phyloP scores from a whole-genome alignment of 202 grass and related monocot species.

The Carex arenaria region DNA sequence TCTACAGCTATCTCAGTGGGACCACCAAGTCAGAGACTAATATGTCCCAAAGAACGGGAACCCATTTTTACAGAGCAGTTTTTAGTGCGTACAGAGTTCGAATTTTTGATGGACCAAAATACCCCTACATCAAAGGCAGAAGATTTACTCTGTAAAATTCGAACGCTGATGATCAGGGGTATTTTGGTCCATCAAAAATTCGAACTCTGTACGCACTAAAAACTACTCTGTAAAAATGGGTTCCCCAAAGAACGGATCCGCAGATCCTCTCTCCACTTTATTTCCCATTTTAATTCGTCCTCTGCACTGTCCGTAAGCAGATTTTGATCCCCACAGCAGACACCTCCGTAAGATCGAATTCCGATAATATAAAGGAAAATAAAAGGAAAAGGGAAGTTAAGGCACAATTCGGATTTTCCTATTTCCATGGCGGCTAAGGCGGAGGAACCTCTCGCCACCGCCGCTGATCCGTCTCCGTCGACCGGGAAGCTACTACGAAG shows the following conservation, averaged over 20 bases:
- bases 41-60: background rate
- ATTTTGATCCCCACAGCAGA: background rate
- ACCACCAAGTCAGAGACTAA: background rate
- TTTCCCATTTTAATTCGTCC: background rate
- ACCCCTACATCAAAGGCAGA: too few relatives aligned
- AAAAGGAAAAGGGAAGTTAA: background rate
- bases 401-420: background rate
- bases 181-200: too few relatives aligned
- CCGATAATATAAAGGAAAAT: background rate
- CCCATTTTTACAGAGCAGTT: too few relatives aligned
- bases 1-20: background rate
- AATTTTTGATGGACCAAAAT: too few relatives aligned
- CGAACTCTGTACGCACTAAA: too few relatives aligned
- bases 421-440: slow-evolving; percentile 43
- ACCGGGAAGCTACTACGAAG: background rate
- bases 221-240: too few relatives aligned
- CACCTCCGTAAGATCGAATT: background rate
- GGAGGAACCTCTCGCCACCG: slow-evolving; percentile 14
- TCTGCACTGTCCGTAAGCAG: background rate
- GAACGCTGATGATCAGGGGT: too few relatives aligned
- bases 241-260: background rate
- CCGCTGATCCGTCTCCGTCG: background rate
- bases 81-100: too few relatives aligned
- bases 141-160: too few relatives aligned
- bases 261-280: background rate